phyloP scores from a whole-genome alignment of 2,329 filamentous ascomycete species.

The Calonectria crousiana region DNA sequence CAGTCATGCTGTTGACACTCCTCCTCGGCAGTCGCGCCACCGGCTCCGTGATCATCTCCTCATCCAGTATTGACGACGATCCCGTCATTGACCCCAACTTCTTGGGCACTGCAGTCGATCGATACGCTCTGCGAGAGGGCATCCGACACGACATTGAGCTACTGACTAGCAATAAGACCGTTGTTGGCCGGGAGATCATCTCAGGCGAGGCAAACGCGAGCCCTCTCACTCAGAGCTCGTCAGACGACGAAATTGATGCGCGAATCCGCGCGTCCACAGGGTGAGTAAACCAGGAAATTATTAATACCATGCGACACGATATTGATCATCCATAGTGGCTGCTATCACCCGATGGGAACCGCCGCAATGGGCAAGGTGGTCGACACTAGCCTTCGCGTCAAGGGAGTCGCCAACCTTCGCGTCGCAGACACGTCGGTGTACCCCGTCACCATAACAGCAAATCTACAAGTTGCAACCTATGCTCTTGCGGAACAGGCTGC shows the following conservation, averaged over 20 bases:
- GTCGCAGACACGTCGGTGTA: constrained; percentile 50
- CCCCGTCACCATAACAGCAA: neutral
- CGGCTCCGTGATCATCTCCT: constrained; percentile 43
- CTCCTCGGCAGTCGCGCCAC: constrained; percentile 43
- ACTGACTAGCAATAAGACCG: constrained; percentile 29
- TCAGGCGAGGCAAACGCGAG: constrained; percentile 37
- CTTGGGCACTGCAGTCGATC: constrained; percentile 45
- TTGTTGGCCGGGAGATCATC: constrained; percentile 36
- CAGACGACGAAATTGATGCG: constrained; percentile 46
- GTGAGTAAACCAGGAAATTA: neutral
- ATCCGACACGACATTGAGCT: constrained; percentile 41
- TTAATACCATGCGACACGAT: neutral
- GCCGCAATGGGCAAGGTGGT: constrained; percentile 60
- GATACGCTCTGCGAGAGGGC: constrained; percentile 44
- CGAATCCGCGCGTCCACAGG: constrained; percentile 33
- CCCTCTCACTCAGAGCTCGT: constrained; percentile 33
- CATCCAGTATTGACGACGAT: constrained; percentile 29
- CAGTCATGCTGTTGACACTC: constrained; percentile 36
- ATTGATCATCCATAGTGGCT: constrained; percentile 28
- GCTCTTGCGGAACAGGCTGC: constrained; percentile 14
- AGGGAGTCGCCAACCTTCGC: constrained; percentile 52
- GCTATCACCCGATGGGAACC: constrained; percentile 46
- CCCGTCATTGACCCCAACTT: constrained; percentile 48
- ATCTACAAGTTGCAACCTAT: constrained; percentile 7
- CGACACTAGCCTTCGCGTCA: constrained; percentile 51